Conservation (phyloP, 495 filamentous ascomycete species). For the Penicillium flavigenum region DNA sequence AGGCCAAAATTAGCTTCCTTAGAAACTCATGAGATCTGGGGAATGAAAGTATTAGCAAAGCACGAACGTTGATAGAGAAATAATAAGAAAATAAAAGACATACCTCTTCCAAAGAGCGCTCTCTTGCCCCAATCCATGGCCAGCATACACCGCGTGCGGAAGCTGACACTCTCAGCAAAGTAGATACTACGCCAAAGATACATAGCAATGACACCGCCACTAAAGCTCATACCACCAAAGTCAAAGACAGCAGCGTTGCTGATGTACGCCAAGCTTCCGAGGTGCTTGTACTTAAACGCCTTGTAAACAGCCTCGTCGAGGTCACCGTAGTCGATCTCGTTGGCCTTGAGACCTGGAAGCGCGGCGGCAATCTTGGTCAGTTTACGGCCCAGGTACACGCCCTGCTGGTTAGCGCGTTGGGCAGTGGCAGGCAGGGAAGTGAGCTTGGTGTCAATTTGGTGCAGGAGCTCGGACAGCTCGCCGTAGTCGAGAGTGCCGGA, state of each 20-base stretch:
- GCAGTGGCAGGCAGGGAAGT: slow-evolving; percentile 85
- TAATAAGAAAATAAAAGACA: slow-evolving; percentile 31
- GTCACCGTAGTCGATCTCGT: slow-evolving; percentile 84
- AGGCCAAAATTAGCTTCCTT: slow-evolving; percentile 11
- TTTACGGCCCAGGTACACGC: slow-evolving; percentile 88
- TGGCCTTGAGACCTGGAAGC: slow-evolving; percentile 70
- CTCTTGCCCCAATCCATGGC: slow-evolving; percentile 99
- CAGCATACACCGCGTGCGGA: slow-evolving; percentile 83
- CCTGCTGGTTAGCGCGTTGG: slow-evolving; percentile 97
- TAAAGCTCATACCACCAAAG: slow-evolving; percentile 71
- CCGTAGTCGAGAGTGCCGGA: slow-evolving; percentile 90
- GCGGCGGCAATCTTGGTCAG: slow-evolving; percentile 87
- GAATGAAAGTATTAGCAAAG: slow-evolving; percentile 14
- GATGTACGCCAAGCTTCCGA: slow-evolving; percentile 92
- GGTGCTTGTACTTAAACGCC: slow-evolving; percentile 90
- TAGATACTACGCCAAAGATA: slow-evolving; percentile 97
- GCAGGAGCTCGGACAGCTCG: slow-evolving; percentile 83
- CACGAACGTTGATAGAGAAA: neutral
- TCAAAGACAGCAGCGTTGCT: slow-evolving; percentile 97
- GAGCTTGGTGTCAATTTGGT: slow-evolving; percentile 87
- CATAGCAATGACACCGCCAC: slow-evolving; percentile 86
- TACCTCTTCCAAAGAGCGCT: slow-evolving; percentile 92
- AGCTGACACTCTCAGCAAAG: slow-evolving; percentile 95
- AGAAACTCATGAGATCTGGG: slow-evolving; percentile 68
- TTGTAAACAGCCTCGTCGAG: slow-evolving; percentile 91